A percentile compares a stretch with the other conserved stretches of the same genome.
phyloP scores from a whole-genome alignment of 345 rosid genomes.

The Hibiscus trionum region DNA sequence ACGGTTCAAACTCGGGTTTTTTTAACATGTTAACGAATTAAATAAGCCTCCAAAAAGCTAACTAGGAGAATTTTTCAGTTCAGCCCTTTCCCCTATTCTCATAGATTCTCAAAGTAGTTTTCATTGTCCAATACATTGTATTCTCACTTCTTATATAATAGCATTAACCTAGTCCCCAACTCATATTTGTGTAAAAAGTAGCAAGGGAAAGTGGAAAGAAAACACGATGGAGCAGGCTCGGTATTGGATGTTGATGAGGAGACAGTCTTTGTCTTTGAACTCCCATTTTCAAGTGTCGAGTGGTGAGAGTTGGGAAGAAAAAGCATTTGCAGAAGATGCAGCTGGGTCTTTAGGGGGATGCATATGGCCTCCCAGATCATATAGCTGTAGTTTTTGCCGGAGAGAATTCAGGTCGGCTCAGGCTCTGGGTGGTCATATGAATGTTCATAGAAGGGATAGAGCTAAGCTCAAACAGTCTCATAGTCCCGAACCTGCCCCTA shows the following conservation, averaged over 20 bases:
- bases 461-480: conserved; percentile 55
- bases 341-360: conserved; percentile 16
- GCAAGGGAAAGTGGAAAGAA: background rate
- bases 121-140: background rate
- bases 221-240: conserved; percentile 33
- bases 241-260: conserved; percentile 30
- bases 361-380: conserved; percentile 62
- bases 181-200: background rate
- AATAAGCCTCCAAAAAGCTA: no score
- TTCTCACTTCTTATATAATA: background rate
- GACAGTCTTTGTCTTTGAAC: conserved; percentile 8
- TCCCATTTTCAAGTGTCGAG: conserved; percentile 8
- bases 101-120: no score
- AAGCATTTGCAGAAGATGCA: conserved; percentile 53
- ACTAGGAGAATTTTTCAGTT: no score
- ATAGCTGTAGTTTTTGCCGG: conserved; percentile 53
- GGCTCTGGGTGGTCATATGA: conserved; percentile 80
- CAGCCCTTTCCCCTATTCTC: no score
- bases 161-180: background rate
- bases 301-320: conserved; percentile 49
- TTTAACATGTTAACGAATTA: no score
- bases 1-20: no score
- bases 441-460: conserved; percentile 64
- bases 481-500: background rate
- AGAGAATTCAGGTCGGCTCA: conserved; percentile 74